Conservation (phyloP, 2,329 filamentous ascomycete species). For the Fusarium heterosporum region DNA sequence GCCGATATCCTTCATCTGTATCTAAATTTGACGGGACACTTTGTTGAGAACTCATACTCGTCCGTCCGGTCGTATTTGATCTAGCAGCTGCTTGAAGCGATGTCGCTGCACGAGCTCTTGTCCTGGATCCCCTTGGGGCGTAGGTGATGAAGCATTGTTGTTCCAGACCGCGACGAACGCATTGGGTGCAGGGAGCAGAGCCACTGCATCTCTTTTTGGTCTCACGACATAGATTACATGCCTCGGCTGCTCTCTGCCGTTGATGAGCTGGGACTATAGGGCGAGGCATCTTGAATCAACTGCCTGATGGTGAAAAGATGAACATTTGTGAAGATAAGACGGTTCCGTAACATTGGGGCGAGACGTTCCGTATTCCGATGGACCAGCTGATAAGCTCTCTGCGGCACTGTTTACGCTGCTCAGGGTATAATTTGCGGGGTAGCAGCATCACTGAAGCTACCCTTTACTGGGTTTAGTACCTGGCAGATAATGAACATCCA, state of each 20-base stretch:
- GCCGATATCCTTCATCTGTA: slow-evolving; percentile 36
- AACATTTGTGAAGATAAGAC: neutral
- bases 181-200: slow-evolving; percentile 61
- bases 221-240: slow-evolving; percentile 60
- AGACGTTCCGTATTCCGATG: slow-evolving; percentile 9
- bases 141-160: slow-evolving; percentile 53
- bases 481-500: neutral
- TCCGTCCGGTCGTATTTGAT: neutral
- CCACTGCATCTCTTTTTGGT: slow-evolving; percentile 65
- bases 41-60: slow-evolving; percentile 2
- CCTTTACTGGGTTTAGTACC: neutral
- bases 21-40: slow-evolving; percentile 10
- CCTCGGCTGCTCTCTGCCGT: slow-evolving; percentile 61
- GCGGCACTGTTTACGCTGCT: neutral
- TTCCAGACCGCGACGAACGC: slow-evolving; percentile 57
- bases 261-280: slow-evolving; percentile 63
- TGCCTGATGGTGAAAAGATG: neutral
- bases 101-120: slow-evolving; percentile 35
- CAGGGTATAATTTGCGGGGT: slow-evolving; percentile 23
- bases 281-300: slow-evolving; percentile 58
- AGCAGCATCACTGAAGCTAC: neutral
- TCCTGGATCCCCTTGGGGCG: slow-evolving; percentile 47
- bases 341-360: neutral
- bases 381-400: slow-evolving; percentile 15
- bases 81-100: slow-evolving; percentile 15